phyloP scores from a whole-genome alignment of 1,284 basidiomycete genomes.

The Phenoliferia sp. region DNA sequence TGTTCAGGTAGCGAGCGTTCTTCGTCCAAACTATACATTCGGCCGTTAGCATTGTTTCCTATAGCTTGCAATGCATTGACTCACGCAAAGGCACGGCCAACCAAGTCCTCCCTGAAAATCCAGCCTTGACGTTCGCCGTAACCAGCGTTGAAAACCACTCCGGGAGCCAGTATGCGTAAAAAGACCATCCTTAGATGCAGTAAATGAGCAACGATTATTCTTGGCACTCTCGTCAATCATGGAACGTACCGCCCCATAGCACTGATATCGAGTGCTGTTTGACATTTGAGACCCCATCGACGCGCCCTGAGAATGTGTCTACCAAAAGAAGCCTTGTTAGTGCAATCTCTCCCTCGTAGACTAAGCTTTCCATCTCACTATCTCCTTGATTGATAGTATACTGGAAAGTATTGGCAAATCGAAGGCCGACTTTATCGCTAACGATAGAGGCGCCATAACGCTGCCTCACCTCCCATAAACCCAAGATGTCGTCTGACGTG shows the following conservation, averaged over 20 bases:
- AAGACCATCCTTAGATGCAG: slow-evolving; percentile 11
- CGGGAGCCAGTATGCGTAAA: slow-evolving; percentile 17
- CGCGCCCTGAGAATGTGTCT: not conserved
- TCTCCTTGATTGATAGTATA: slow-evolving; percentile 22
- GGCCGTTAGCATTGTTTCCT: not conserved
- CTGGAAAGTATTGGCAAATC: slow-evolving; percentile 13
- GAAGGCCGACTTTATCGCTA: slow-evolving; percentile 5
- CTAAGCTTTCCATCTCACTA: slow-evolving; percentile 5
- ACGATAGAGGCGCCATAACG: slow-evolving; percentile 9
- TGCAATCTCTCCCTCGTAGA: slow-evolving; percentile 2
- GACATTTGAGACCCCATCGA: slow-evolving; percentile 7
- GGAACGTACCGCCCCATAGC: slow-evolving; percentile 2
- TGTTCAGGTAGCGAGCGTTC: not conserved
- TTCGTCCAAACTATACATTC: not conserved
- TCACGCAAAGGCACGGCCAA: slow-evolving; percentile 16
- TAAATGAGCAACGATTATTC: not conserved
- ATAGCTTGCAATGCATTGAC: not conserved
- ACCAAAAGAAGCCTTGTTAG: not conserved
- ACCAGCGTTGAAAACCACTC: slow-evolving; percentile 20
- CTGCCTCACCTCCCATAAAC: slow-evolving; percentile 17
- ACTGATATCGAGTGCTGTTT: slow-evolving; percentile 10
- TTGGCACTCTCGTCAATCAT: not conserved
- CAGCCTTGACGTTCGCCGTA: slow-evolving; percentile 2
- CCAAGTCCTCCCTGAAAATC: slow-evolving; percentile 16
- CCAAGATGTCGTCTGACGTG: slow-evolving; percentile 9